phyloP scores from a whole-genome alignment of 192 early-diverging fungal species.

The Gaertneriomyces sp. region DNA sequence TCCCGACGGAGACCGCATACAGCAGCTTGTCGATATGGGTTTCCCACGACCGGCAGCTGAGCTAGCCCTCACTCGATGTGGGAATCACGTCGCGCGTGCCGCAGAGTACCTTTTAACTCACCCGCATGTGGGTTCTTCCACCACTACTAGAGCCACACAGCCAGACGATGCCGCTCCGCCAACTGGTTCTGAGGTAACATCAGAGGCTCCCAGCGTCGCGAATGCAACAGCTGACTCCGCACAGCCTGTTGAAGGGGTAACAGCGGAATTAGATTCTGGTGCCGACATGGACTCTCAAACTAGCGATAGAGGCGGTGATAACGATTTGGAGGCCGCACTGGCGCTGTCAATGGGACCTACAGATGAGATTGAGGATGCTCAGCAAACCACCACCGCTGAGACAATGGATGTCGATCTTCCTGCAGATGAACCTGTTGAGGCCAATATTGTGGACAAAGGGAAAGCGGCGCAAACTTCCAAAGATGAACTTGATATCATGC shows the following conservation, averaged over 20 bases:
- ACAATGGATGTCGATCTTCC: conserved; percentile 14
- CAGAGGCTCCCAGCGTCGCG: no score
- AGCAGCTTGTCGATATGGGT: conserved; percentile 83
- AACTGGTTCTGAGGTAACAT: no score
- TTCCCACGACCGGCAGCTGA: conserved; percentile 76
- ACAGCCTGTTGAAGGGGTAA: no score
- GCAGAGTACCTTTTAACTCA: conserved; percentile 81
- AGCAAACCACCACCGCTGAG: no score
- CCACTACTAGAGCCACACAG: conserved; percentile 23
- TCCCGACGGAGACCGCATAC: conserved; percentile 61
- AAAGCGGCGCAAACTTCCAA: conserved; percentile 40
- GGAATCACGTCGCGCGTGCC: conserved; percentile 75
- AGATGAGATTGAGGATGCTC: no score
- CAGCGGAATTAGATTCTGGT: no score
- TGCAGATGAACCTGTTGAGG: conserved; percentile 13
- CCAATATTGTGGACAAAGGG: conserved; percentile 37
- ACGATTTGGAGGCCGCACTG: conserved; percentile 27
- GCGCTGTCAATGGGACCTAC: conserved; percentile 22
- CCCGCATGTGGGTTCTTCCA: conserved; percentile 50
- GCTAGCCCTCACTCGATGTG: conserved; percentile 69
- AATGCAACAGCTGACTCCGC: conserved; percentile 29
- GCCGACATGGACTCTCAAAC: no score
- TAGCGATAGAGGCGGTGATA: no score
- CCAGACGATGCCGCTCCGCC: background rate
- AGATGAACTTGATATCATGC: conserved; percentile 30